phyloP scores from a whole-genome alignment of 495 filamentous ascomycete genomes.

The Neurospora sp. region DNA sequence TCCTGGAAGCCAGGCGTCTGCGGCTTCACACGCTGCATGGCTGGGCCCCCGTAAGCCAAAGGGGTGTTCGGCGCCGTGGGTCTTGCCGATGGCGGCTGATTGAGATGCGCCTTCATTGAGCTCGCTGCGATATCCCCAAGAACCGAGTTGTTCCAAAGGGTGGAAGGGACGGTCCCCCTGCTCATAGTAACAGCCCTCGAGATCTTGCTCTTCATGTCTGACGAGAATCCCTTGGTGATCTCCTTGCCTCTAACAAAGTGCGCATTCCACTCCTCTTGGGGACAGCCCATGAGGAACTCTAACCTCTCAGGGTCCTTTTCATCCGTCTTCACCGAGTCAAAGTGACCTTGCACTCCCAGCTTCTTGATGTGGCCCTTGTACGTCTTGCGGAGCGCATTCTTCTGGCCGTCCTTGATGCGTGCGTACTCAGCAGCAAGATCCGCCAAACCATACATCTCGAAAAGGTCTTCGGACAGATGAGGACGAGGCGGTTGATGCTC shows the following conservation, averaged over 20 bases:
- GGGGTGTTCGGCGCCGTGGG: conserved; percentile 35
- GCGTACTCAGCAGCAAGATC: conserved; percentile 42
- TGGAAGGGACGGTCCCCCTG: conserved; percentile 36
- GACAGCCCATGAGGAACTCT: conserved; percentile 35
- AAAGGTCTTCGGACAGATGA: conserved; percentile 39
- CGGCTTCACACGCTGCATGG: conserved; percentile 16
- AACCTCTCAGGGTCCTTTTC: conserved; percentile 26
- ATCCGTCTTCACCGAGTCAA: conserved; percentile 41
- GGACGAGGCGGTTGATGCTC: conserved; percentile 33
- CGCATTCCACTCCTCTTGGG: conserved; percentile 47
- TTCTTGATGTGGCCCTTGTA: conserved; percentile 50
- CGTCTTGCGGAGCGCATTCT: conserved; percentile 47
- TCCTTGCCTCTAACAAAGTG: conserved; percentile 42
- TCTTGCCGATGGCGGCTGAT: conserved; percentile 27
- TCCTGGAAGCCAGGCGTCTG: conserved; percentile 17
- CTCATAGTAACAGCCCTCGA: conserved; percentile 37
- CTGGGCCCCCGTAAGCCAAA: conserved; percentile 13
- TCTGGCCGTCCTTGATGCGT: conserved; percentile 44
- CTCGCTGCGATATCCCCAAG: conserved; percentile 37
- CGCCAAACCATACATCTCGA: conserved; percentile 38
- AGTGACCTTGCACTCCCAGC: conserved; percentile 42
- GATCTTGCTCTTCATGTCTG: conserved; percentile 22
- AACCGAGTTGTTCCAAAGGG: conserved; percentile 40
- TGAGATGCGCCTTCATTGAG: conserved; percentile 21
- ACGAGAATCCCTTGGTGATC: conserved; percentile 40